Evolutionary conservation across 768 basidiomycete species (phyloP).

Genomic region (Rickenella mellea): DNA sequence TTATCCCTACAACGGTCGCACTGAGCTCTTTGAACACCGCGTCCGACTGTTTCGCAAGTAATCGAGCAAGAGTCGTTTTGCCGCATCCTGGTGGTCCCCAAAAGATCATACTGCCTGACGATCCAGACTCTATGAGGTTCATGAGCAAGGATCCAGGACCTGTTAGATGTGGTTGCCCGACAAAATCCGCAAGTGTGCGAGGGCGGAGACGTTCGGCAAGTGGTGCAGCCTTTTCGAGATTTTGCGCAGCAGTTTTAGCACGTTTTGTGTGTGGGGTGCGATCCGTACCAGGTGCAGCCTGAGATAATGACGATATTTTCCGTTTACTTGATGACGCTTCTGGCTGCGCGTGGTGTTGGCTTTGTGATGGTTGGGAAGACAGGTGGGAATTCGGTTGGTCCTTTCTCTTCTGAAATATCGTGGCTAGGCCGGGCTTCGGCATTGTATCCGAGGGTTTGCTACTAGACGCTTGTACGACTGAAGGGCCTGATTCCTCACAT

Average conservation of each 20-base stretch:
- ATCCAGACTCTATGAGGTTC: constrained; percentile 33
- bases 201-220: constrained; percentile 72
- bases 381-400: constrained; percentile 12
- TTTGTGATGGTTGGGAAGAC: constrained; percentile 9
- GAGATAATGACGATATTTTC: constrained; percentile 5
- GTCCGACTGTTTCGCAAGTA: constrained; percentile 52
- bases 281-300: constrained; percentile 1
- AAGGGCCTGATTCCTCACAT: constrained; percentile 11
- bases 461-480: constrained; percentile 7
- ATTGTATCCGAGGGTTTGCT: constrained; percentile 11
- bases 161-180: constrained; percentile 63
- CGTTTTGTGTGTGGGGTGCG: constrained; percentile 14
- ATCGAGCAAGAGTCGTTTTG: constrained; percentile 67
- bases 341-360: not conserved
- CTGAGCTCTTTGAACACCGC: constrained; percentile 68
- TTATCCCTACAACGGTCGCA: constrained; percentile 59
- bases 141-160: constrained; percentile 48
- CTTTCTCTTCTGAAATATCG: constrained; percentile 26
- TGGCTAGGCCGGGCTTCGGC: constrained; percentile 31
- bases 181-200: constrained; percentile 47
- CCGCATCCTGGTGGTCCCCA: constrained; percentile 77
- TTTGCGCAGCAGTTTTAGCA: constrained; percentile 12
- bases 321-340: constrained; percentile 7
- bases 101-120: constrained; percentile 50
- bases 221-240: constrained; percentile 32